A percentile compares a stretch with the other conserved stretches of the same genome.
These are phyloP conservation scores for Angophora floribunda DNA, from an alignment of 345 rosid genomes.

Conservation along the genomic window DNA sequence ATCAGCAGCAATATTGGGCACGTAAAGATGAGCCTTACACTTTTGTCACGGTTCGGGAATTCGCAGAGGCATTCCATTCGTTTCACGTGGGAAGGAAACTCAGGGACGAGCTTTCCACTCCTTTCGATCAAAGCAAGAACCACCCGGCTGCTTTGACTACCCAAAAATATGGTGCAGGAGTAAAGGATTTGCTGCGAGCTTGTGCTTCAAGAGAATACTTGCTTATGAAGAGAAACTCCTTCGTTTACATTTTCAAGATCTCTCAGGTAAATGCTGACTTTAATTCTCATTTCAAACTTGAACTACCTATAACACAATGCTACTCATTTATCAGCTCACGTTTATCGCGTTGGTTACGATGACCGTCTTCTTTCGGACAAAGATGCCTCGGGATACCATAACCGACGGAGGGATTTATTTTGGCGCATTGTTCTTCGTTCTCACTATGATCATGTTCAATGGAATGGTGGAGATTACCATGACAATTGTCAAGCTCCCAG, in stretches of 20 bases:
- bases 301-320: neutral
- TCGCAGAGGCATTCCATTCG: constrained; percentile 41
- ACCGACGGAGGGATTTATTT: constrained; percentile 18
- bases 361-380: constrained; percentile 29
- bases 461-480: constrained; percentile 22
- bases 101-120: constrained; percentile 29
- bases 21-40: constrained; percentile 32
- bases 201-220: constrained; percentile 38
- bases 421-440: constrained; percentile 22
- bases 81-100: constrained; percentile 26
- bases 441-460: constrained; percentile 12
- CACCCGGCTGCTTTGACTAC: constrained; percentile 56
- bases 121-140: constrained; percentile 33
- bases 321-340: neutral
- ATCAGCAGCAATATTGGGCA: constrained; percentile 66
- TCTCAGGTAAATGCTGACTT: constrained; percentile 17
- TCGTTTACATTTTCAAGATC: constrained; percentile 44
- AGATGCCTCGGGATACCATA: constrained; percentile 5
- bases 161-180: constrained; percentile 33
- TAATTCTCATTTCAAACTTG: neutral
- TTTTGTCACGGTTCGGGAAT: constrained; percentile 36
- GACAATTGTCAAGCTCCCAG: constrained; percentile 33
- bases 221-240: constrained; percentile 57
- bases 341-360: constrained; percentile 12
- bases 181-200: constrained; percentile 43